Percentiles rank a stretch among this genome's conserved stretches.
phyloP scores from a whole-genome alignment of 2,329 filamentous ascomycete genomes.

The Chaetomium sp. region DNA sequence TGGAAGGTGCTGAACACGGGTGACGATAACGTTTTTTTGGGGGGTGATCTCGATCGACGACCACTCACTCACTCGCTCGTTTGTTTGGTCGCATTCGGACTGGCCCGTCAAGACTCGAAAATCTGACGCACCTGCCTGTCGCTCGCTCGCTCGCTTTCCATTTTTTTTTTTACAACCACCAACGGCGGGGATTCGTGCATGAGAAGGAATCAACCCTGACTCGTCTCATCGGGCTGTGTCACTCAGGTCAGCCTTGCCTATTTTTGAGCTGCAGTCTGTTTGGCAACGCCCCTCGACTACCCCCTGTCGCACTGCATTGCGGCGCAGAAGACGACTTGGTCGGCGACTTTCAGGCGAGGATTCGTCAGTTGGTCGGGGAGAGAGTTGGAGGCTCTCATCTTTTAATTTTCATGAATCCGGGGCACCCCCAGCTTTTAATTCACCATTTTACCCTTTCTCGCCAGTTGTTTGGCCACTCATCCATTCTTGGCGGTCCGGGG shows the following conservation, averaged over 20 bases:
- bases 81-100: constrained; percentile 16
- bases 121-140: constrained; percentile 18
- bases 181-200: not conserved
- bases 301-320: not conserved
- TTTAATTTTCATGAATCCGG: not conserved
- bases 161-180: not conserved
- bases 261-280: constrained; percentile 5
- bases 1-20: constrained; percentile 3
- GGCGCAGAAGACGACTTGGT: constrained; percentile 6
- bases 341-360: constrained; percentile 4
- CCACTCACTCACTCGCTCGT: constrained; percentile 3
- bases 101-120: constrained; percentile 1
- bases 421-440: not conserved
- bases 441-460: not conserved
- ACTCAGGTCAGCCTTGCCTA: constrained; percentile 7
- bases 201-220: constrained; percentile 4
- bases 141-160: not conserved
- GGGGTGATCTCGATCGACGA: constrained; percentile 2
- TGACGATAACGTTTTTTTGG: constrained; percentile 7
- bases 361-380: not conserved
- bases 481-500: constrained; percentile 15
- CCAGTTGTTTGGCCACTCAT: not conserved
- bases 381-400: not conserved
- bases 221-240: constrained; percentile 5
- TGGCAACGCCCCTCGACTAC: not conserved